phyloP scores from a whole-genome alignment of 164 flowering plant species.

The Kalanchoe fedtschenkoi region DNA sequence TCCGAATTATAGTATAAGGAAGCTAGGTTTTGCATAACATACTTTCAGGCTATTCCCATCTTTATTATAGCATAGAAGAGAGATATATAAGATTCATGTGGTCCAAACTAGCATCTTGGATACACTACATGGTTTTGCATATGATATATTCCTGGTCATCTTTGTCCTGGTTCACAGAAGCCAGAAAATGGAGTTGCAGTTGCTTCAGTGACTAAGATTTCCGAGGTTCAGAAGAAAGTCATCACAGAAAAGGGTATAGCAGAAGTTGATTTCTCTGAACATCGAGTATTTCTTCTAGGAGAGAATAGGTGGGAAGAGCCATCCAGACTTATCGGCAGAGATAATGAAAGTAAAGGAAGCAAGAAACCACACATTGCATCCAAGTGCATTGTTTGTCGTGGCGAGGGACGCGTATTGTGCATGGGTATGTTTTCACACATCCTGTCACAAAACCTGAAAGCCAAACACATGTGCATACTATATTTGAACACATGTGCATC shows the following conservation, averaged over 20 bases:
- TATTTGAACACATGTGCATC: not conserved
- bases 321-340: slow-evolving; percentile 44
- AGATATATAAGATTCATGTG: too few species aligned
- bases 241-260: slow-evolving; percentile 27
- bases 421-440: slow-evolving; percentile 34
- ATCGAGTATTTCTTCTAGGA: slow-evolving; percentile 85
- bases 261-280: slow-evolving; percentile 35
- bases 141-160: not conserved
- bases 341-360: slow-evolving; percentile 14
- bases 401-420: slow-evolving; percentile 81
- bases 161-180: slow-evolving; percentile 21
- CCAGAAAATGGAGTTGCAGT: slow-evolving; percentile 49
- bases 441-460: not conserved
- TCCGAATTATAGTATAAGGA: too few species aligned
- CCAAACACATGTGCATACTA: not conserved
- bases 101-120: too few species aligned
- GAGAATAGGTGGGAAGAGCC: slow-evolving; percentile 98
- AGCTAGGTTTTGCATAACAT: too few species aligned
- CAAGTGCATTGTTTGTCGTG: slow-evolving; percentile 67
- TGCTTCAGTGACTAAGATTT: slow-evolving; percentile 36
- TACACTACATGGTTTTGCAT: not conserved
- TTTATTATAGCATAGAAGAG: too few species aligned
- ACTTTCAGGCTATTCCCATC: too few species aligned
- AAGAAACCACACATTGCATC: slow-evolving; percentile 15
- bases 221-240: slow-evolving; percentile 37